Base-by-base conservation (phyloP, 192 early-diverging fungal genomes). In the Gamsiella multidivaricata region DNA sequence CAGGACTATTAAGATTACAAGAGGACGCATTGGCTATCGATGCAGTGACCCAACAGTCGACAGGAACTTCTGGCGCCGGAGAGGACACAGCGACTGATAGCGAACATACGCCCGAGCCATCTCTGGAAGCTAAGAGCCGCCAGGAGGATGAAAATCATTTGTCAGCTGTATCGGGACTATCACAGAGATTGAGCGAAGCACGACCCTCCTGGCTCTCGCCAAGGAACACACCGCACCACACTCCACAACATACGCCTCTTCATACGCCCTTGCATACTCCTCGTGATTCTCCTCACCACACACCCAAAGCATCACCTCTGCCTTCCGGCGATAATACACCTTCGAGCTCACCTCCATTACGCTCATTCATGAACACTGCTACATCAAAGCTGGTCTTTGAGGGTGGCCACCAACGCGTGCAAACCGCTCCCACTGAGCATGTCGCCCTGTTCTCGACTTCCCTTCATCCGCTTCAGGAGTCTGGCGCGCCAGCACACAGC, bases 1-100 rank as follows among this genome's bases (percentile, higher is more conserved):
- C 88, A 23, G 83, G 80, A 20, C 54, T 85, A 5, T 54, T 90
- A 28, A 85, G 89, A 65, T 31, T 73, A 6, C 79, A 82, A 29
- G 70, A 83, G 22, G 71, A 72, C n/a, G 29, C 49, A 4, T 11
- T 69, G 18, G 54, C 60, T 2, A 59, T 49, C 22, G 66, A 65
- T 42, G 57, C 29, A 25, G 61, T 57, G 0, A 61, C 54, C 22
- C 54, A 65, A 23, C 64, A 43, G 28, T 32, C 59, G 20, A 52
- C 28, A 28, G 51, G 31, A 8, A 10, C 28, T 1, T 36, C 55
- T 12, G 65, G 41, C 5, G 11, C 54, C 14, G 64, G 49, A 12
- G 42, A 58, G 6, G 65, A 78, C 7, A 25, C 29, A 8, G 12
- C 26, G 5, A 56, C 34, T 17, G 72, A 67, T 46, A 57, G 18